These are phyloP conservation scores for Emmonsiellopsis sp. DNA, from an alignment of 2,329 filamentous ascomycete genomes.

Conservation along the genomic window DNA sequence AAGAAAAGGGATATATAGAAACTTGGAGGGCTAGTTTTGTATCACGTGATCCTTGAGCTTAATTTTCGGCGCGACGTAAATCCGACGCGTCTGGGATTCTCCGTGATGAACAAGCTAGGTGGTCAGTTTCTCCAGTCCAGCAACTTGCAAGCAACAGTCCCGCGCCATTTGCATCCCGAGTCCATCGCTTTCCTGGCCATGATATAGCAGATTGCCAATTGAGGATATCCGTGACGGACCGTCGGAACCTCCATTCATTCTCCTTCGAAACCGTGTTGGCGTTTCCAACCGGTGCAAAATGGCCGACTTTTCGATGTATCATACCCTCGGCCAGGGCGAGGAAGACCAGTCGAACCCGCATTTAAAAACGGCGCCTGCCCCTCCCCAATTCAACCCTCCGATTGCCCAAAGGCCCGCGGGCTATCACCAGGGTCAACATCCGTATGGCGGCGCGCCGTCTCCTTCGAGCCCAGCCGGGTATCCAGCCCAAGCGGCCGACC, in stretches of 20 bases:
- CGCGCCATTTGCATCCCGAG: neutral
- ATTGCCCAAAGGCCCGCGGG: constrained; percentile 28
- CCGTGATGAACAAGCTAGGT: constrained; percentile 1
- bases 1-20: too few relatives aligned
- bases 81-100: neutral
- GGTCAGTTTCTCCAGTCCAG: constrained; percentile 2
- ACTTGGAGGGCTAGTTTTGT: too few relatives aligned
- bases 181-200: constrained; percentile 2
- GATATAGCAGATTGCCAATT: constrained; percentile 7
- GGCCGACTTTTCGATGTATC: constrained; percentile 35
- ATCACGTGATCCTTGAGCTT: too few relatives aligned
- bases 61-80: neutral
- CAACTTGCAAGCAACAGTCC: neutral
- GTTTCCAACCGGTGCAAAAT: constrained; percentile 19
- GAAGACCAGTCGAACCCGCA: constrained; percentile 49
- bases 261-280: neutral
- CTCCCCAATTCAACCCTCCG: constrained; percentile 44
- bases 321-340: constrained; percentile 28
- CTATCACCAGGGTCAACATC: constrained; percentile 13
- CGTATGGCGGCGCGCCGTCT: constrained; percentile 13
- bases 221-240: constrained; percentile 5
- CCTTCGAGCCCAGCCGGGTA: constrained; percentile 10
- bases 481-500: constrained; percentile 3
- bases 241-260: neutral
- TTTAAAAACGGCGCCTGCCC: constrained; percentile 41